These are phyloP conservation scores for Purpureocillium lavendulum DNA, from an alignment of 2,329 filamentous ascomycete genomes.

Conservation along the genomic window DNA sequence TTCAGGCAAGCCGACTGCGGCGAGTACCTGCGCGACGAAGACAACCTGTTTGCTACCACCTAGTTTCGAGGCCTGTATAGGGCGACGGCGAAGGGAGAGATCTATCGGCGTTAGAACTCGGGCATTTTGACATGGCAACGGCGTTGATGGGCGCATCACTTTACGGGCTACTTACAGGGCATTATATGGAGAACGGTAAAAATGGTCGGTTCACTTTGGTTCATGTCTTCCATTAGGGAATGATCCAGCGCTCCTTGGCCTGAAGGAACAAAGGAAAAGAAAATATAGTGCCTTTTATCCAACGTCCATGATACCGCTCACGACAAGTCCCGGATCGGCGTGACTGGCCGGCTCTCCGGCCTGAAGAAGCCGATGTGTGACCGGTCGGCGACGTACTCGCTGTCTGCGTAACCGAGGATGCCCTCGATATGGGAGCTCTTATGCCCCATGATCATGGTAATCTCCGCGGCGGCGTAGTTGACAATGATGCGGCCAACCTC, in stretches of 20 bases:
- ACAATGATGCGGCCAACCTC: constrained; percentile 87
- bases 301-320: neutral
- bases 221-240: no score
- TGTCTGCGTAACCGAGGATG: constrained; percentile 84
- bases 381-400: constrained; percentile 83
- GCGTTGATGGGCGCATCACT: neutral
- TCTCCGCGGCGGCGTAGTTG: constrained; percentile 85
- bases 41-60: constrained; percentile 44
- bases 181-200: neutral
- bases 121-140: neutral
- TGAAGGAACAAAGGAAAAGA: neutral
- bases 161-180: neutral
- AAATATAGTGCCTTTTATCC: neutral
- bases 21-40: constrained; percentile 84
- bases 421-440: constrained; percentile 74
- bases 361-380: constrained; percentile 77
- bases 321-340: constrained; percentile 26
- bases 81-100: neutral
- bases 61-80: constrained; percentile 1
- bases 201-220: neutral
- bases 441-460: constrained; percentile 73
- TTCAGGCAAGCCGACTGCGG: constrained; percentile 93
- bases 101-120: no score
- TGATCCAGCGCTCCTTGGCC: no score
- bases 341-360: constrained; percentile 43